phyloP scores from a whole-genome alignment of 208 protist species.

The Crithidia brevicula region DNA sequence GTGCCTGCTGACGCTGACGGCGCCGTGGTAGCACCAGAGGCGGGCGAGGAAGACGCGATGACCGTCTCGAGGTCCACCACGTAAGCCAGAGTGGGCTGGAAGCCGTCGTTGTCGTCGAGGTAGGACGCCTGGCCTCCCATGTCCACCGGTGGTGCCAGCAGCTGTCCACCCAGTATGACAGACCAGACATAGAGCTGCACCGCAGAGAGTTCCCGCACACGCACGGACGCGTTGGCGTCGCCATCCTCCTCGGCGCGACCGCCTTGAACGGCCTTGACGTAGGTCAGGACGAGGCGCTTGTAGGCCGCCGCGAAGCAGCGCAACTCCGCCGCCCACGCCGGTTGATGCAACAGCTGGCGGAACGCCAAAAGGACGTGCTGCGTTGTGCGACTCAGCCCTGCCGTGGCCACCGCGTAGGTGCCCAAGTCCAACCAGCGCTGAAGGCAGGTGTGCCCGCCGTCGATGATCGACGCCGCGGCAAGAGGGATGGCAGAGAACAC shows the following conservation, averaged over 20 bases:
- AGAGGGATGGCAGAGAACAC: slow-evolving; percentile 27
- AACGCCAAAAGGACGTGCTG: slow-evolving; percentile 38
- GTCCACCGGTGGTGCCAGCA: slow-evolving; percentile 21
- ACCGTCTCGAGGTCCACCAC: slow-evolving; percentile 25
- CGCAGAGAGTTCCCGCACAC: slow-evolving; percentile 15
- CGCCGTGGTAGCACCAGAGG: not conserved
- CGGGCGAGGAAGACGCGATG: not conserved
- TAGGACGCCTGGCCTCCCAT: slow-evolving; percentile 18
- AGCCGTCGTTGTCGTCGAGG: slow-evolving; percentile 21
- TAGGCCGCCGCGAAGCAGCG: slow-evolving; percentile 30
- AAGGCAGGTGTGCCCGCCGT: slow-evolving; percentile 22
- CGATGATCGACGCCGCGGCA: not conserved
- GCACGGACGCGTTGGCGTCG: not conserved
- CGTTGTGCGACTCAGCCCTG: slow-evolving; percentile 36
- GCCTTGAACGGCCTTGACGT: slow-evolving; percentile 14
- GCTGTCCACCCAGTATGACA: slow-evolving; percentile 40
- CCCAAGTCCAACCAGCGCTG: slow-evolving; percentile 25
- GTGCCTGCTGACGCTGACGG: not conserved
- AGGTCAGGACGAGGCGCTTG: slow-evolving; percentile 23
- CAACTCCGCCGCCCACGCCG: slow-evolving; percentile 36
- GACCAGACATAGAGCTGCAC: slow-evolving; percentile 36
- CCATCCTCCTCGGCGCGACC: not conserved
- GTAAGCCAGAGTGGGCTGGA: slow-evolving; percentile 14
- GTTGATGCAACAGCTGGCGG: slow-evolving; percentile 30
- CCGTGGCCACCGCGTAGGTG: slow-evolving; percentile 30